Percentiles rank a stretch among this genome's conserved stretches.
Evolutionary conservation across 148 eudicot species (phyloP).

Genomic region (Amaranthus palmeri): DNA sequence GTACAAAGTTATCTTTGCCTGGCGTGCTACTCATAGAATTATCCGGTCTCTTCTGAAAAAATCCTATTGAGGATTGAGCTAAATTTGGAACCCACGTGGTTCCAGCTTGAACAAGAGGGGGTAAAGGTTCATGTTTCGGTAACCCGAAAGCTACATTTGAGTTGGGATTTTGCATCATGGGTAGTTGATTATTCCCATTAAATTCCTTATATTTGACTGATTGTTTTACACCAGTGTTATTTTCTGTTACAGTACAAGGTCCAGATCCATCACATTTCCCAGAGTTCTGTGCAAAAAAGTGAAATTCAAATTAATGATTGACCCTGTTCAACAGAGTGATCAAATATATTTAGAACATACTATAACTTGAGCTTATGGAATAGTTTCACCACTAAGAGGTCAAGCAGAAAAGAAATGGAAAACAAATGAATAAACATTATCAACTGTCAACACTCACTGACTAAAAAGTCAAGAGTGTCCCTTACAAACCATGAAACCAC

Average conservation of each 20-base stretch:
- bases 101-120: slow-evolving; percentile 44
- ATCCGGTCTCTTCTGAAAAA: slow-evolving; percentile 35
- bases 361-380: background rate
- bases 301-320: background rate
- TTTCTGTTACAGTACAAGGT: slow-evolving; percentile 31
- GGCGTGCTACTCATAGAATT: slow-evolving; percentile 28
- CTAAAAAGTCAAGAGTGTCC: background rate
- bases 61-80: slow-evolving; percentile 36
- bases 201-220: slow-evolving; percentile 25
- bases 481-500: background rate
- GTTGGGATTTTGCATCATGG: slow-evolving; percentile 28
- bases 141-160: slow-evolving; percentile 30
- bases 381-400: background rate
- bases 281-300: slow-evolving; percentile 39
- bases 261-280: slow-evolving; percentile 43
- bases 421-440: background rate
- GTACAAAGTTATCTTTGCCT: slow-evolving; percentile 35
- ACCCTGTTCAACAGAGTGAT: background rate
- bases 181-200: slow-evolving; percentile 28
- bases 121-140: slow-evolving; percentile 34
- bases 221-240: slow-evolving; percentile 27
- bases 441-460: background rate
- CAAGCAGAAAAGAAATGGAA: background rate
- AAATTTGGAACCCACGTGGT: slow-evolving; percentile 37
- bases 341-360: background rate